Evolutionary conservation across 2,329 filamentous ascomycete species (phyloP), one percentile per base, ranked within the genome.

Genomic region (Colletotrichum tanaceti): DNA sequence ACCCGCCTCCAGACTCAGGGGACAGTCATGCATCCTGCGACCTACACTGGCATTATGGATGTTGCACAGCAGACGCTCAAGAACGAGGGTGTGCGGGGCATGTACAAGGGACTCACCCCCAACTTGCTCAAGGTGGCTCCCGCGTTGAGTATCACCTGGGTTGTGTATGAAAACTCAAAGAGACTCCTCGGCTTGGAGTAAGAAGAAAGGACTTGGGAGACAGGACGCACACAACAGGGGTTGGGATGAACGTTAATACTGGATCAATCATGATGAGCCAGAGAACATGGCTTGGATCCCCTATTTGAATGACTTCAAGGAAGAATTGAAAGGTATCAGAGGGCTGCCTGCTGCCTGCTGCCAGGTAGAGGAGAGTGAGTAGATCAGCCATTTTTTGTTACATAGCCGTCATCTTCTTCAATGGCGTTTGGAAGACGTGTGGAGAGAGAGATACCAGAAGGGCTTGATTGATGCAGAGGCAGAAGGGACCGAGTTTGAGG

Each of bases 71-170:
- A 92, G 80, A 99, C 96, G 10, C 82, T 97, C 43, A 85, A 90
- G 73, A 89, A 91, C 58, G 96, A 99, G 80, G 96, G 96, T 1
- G 78, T 92, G 44, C 87, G 92, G 68, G 96, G 96, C 2, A 84
- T 99, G 65, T 99, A 97, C 85, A 97, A 97, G 80, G 96, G 96
- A 1, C 84, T 98, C 72, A 97, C 95, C 49, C 96, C 96, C 5
- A 99, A 98, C 77, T 84, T 99, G 46, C 85, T 99, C 74, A 99
- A 99, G 83, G 96, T 99, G 43, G 94, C 96, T 11, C 96, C 96
- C 2, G 94, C 96, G 38, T 91, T 99, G 62, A 97, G 94, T 74
- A 98, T 99, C 77, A 94, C 93, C 63, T 97, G 96, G 85, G 89
- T 97, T 75, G 92, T 96, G 70, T 97, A 97, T 77, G 94, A 97